Evolutionary conservation across 108 stramenopile genomes (phyloP), one percentile per base, ranked within the genome.

Genomic region (Schizochytrium sp.): DNA sequence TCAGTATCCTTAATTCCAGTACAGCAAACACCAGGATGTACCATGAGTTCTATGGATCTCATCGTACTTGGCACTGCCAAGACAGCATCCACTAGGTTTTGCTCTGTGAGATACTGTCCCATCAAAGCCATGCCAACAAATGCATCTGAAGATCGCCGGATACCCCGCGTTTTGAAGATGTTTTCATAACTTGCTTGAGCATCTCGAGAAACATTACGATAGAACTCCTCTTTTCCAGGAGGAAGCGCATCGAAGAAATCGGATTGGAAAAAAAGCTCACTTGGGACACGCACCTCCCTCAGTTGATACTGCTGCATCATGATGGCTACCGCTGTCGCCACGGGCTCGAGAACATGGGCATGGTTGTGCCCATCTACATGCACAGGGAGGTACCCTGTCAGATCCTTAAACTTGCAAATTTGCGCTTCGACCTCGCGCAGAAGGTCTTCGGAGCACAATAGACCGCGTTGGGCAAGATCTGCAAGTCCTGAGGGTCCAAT

Each of bases 331-430:
- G 13, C 76, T 10, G 10, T 53, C 12, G 76, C 76, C 45, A 83
- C 76, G 76, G 50, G 50, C 15, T 10, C 3, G 45, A 83, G 50
- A 17, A 83, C 76, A 53, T 83, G 47, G 1, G 53, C 76, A 42
- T 83, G 76, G 28, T 83, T 83, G 28, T 83, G 76, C 5, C 76
- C 76, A 53, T 83, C 76, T 12, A 83, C 76, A 2, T 83, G 53
- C 28, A 17, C 38, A 10, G 76, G 76, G 0, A 55, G 5, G 50
- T 83, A n/a, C 8, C 76, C 76, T 13, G 55, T 53, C 0, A 83
- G 47, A 10, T 40, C 15, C 47, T 5, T 13, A 53, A 83, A 83
- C 28, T 53, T 17, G 15, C 15, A 0, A 5, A 42, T 42, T 1
- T 83, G 76, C 7, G 76, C 76, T 12, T 47, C 76, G 47, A 83